Evolutionary conservation across 345 rosid species (phyloP).

Genomic region (Limnanthes douglasii): DNA sequence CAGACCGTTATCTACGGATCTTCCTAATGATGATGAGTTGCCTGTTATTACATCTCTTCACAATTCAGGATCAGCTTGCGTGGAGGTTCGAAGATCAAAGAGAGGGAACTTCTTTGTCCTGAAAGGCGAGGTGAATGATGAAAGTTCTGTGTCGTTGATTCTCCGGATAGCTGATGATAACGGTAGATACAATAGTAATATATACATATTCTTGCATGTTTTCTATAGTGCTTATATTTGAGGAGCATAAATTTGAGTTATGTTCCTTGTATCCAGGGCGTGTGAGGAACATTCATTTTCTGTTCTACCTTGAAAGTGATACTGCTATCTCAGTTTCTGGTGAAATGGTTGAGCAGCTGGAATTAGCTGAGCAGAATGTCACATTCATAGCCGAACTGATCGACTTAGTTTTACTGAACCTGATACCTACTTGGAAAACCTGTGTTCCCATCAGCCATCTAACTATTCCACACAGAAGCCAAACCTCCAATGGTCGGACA

Average conservation of each 20-base stretch:
- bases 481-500: slow-evolving; percentile 9
- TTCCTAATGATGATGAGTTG: slow-evolving; percentile 36
- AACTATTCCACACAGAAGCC: slow-evolving; percentile 17
- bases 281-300: slow-evolving; percentile 68
- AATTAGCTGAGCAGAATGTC: slow-evolving; percentile 55
- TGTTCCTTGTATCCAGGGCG: slow-evolving; percentile 30
- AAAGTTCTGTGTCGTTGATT: slow-evolving; percentile 51
- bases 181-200: slow-evolving; percentile 22
- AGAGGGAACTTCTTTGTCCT: slow-evolving; percentile 46
- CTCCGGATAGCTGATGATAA: slow-evolving; percentile 57
- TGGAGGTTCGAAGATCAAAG: slow-evolving; percentile 48
- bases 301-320: slow-evolving; percentile 63
- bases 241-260: not conserved
- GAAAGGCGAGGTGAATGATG: slow-evolving; percentile 63
- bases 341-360: slow-evolving; percentile 94
- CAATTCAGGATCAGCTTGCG: slow-evolving; percentile 23
- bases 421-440: slow-evolving; percentile 39
- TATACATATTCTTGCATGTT: not conserved
- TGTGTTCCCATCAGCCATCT: slow-evolving; percentile 30
- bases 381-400: slow-evolving; percentile 66
- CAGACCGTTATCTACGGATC: slow-evolving; percentile 34
- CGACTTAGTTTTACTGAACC: slow-evolving; percentile 45
- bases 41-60: slow-evolving; percentile 32
- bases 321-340: slow-evolving; percentile 68
- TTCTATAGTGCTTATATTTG: too few relatives aligned